These are phyloP conservation scores for Penicillium herquei DNA, from an alignment of 495 filamentous ascomycete species.

Conservation along the genomic window DNA sequence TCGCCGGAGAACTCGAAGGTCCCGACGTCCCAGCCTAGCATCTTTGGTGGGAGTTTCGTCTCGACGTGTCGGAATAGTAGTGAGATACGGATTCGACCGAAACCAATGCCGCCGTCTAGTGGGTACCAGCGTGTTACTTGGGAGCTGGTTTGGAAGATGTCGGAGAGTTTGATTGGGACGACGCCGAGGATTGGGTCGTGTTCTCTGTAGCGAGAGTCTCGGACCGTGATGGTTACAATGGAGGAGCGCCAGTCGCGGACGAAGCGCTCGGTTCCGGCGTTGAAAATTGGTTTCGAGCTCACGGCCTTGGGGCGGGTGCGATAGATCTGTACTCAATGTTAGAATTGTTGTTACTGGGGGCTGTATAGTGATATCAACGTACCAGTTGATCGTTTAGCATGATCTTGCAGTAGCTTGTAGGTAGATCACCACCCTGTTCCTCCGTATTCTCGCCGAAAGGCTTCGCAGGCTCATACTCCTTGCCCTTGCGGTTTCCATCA, in stretches of 20 bases:
- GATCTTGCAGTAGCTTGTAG: slow-evolving; percentile 90
- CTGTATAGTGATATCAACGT: slow-evolving; percentile 6
- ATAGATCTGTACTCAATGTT: slow-evolving; percentile 54
- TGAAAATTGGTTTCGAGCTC: slow-evolving; percentile 92
- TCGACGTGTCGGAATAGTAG: slow-evolving; percentile 85
- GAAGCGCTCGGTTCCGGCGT: slow-evolving; percentile 91
- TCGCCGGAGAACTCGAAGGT: slow-evolving; percentile 82
- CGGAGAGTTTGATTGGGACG: slow-evolving; percentile 80
- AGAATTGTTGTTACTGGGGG: neutral
- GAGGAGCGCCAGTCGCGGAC: slow-evolving; percentile 90
- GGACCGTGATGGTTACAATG: slow-evolving; percentile 81
- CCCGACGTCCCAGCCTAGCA: slow-evolving; percentile 90
- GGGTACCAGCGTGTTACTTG: slow-evolving; percentile 74
- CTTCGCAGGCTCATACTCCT: slow-evolving; percentile 87
- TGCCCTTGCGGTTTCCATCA: slow-evolving; percentile 63
- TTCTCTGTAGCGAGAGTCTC: slow-evolving; percentile 82
- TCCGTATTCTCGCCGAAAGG: slow-evolving; percentile 80
- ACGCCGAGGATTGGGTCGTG: slow-evolving; percentile 94
- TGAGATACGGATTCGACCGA: slow-evolving; percentile 86
- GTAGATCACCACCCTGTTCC: slow-evolving; percentile 73
- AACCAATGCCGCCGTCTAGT: slow-evolving; percentile 68
- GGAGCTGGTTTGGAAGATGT: slow-evolving; percentile 79
- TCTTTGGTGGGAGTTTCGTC: slow-evolving; percentile 71
- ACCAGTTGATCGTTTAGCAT: slow-evolving; percentile 83
- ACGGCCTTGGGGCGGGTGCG: slow-evolving; percentile 88